Evolutionary conservation across 345 rosid genomes (phyloP), one percentile per base, ranked within the genome.

Genomic region (Gossypium stocksii): DNA sequence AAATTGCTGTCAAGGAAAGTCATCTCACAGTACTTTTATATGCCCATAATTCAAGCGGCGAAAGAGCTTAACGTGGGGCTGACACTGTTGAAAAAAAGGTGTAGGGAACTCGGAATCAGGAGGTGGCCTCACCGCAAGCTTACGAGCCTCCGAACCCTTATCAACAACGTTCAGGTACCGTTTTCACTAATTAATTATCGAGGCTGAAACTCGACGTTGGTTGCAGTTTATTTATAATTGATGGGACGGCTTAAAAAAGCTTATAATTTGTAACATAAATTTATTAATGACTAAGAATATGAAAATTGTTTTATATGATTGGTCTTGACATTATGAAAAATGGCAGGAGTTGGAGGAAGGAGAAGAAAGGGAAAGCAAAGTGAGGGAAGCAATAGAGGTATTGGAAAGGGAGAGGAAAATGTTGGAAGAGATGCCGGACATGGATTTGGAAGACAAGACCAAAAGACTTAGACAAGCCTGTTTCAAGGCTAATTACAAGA

Each of bases 401-500:
- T 51, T 94, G 73, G 91, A 94, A 82, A 86, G 53, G 49, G 94
- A 94, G 80, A 88, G 71, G 88, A 87, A 63, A 77, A 48, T 78
- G 77, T 68, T 94, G n/a, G 97, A 94, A 72, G 86, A 87, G 29
- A 17, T 56, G 56, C 98, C 97, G 0, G 88, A 92, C 44, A 22
- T 80, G 80, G 77, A 86, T 25, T 83, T 94, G 41, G 84, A 83
- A 15, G 82, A 76, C 22, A 83, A 77, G 29, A 92, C 97, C 0
- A 94, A 89, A 81, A 85, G 84, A 82, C 80, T 94, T 3, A 83
- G 97, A 43, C 97, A 92, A 72, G 90, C 94, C 1, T 90, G 91
- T 67, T 94, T 94, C 63, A 94, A 94, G 79, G 94, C 93, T 1
- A 90, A 86, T 58, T 89, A 90, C 87, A 94, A 92, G 84, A 82